Evolutionary conservation across 2,329 filamentous ascomycete genomes (phyloP).

Genomic region (Ascochyta lentis): DNA sequence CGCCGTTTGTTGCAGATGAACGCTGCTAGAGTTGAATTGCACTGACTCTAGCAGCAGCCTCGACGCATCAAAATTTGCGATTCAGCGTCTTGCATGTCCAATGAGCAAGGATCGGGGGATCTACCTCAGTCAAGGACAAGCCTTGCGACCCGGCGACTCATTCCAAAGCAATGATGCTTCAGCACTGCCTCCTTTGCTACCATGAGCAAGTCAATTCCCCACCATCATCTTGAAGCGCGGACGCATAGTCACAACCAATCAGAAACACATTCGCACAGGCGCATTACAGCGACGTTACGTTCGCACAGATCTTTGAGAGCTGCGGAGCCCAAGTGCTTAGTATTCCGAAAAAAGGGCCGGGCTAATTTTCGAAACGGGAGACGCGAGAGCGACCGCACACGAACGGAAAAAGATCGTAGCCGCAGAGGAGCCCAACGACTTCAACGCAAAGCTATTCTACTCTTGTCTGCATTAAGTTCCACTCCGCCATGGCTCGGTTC

Average conservation of each 20-base stretch:
- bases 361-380: constrained; percentile 8
- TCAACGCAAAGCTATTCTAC: constrained; percentile 1
- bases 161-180: constrained; percentile 3
- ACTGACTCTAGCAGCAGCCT: constrained; percentile 3
- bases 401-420: constrained; percentile 6
- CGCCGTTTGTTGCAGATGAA: background rate
- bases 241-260: background rate
- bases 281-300: constrained; percentile 1
- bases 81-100: constrained; percentile 16
- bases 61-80: background rate
- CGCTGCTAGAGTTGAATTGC: constrained; percentile 7
- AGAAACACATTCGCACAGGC: background rate
- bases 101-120: constrained; percentile 15
- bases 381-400: constrained; percentile 7
- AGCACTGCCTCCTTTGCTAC: constrained; percentile 14
- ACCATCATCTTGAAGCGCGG: background rate
- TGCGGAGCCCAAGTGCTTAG: constrained; percentile 16
- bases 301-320: constrained; percentile 11
- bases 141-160: constrained; percentile 1
- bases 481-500: background rate
- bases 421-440: constrained; percentile 4
- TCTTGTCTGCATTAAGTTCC: background rate
- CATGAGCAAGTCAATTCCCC: background rate
- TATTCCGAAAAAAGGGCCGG: constrained; percentile 15
- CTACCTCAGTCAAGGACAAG: constrained; percentile 11